phyloP scores from a whole-genome alignment of 2,329 filamentous ascomycete species.

The Colletotrichum liaoningense region DNA sequence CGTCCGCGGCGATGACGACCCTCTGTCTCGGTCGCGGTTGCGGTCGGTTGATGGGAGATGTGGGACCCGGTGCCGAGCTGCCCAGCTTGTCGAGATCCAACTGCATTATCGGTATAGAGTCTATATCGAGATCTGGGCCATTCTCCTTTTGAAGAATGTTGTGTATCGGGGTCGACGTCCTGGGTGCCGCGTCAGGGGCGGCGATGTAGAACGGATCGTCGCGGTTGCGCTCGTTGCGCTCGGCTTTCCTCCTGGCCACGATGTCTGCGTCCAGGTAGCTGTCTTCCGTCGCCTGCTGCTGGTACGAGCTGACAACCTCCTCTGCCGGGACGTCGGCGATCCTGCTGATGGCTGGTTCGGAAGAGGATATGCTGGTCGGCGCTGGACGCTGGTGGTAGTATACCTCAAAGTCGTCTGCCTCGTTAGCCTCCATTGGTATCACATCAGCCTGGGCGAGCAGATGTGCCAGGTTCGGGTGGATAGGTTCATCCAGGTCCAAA shows the following conservation, averaged over 20 bases:
- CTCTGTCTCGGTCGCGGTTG: constrained; percentile 63
- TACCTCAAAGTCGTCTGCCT: constrained; percentile 74
- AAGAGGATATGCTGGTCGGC: constrained; percentile 62
- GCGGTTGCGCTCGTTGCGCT: constrained; percentile 83
- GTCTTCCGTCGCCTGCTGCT: constrained; percentile 71
- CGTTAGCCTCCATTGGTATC: constrained; percentile 59
- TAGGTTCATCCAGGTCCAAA: constrained; percentile 83
- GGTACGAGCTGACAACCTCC: constrained; percentile 65
- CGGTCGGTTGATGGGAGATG: constrained; percentile 45
- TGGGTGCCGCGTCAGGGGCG: constrained; percentile 62
- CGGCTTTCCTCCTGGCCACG: constrained; percentile 77
- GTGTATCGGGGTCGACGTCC: constrained; percentile 81
- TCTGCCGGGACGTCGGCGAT: constrained; percentile 59
- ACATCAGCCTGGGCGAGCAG: constrained; percentile 73
- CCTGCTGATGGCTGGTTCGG: constrained; percentile 66
- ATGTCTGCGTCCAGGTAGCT: constrained; percentile 79
- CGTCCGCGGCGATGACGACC: constrained; percentile 78
- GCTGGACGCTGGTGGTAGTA: constrained; percentile 72
- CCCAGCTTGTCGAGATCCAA: constrained; percentile 76
- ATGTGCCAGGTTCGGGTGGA: constrained; percentile 78
- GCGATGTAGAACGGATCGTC: constrained; percentile 97
- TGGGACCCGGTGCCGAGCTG: constrained; percentile 39
- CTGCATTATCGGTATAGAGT: constrained; percentile 96
- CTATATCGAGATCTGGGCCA: constrained; percentile 85
- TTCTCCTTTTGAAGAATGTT: constrained; percentile 80